Conservation (phyloP, 192 early-diverging fungal species). For the Entrophospora sp. region DNA sequence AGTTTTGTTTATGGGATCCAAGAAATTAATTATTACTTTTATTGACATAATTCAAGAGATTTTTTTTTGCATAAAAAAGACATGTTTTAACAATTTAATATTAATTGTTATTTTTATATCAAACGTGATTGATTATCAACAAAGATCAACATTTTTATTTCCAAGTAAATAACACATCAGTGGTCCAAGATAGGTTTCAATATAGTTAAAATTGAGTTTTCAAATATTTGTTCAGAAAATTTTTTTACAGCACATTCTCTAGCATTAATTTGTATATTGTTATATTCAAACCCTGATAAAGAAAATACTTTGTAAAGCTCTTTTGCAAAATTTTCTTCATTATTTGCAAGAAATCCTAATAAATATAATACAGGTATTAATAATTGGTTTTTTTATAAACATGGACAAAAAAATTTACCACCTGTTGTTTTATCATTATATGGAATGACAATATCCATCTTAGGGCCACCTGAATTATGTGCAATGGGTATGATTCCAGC, state of each 20-base stretch:
- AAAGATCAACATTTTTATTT: no score
- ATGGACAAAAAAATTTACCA: no score
- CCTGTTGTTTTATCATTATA: conserved; percentile 32
- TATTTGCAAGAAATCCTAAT: conserved; percentile 55
- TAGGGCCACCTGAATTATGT: conserved; percentile 80
- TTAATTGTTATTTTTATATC: no score
- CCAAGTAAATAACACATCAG: no score
- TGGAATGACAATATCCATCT: conserved; percentile 69
- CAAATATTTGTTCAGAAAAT: conserved; percentile 60
- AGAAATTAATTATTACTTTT: neutral
- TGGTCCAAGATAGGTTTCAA: no score
- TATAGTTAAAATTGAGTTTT: neutral
- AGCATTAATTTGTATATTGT: conserved; percentile 50
- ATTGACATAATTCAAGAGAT: neutral
- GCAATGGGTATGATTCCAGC: conserved; percentile 74
- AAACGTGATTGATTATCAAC: no score
- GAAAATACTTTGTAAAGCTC: conserved; percentile 39
- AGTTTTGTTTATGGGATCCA: neutral
- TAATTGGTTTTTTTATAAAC: no score
- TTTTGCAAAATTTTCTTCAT: conserved; percentile 57
- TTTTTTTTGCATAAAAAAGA: no score
- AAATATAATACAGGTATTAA: conserved; percentile 17
- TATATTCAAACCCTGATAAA: conserved; percentile 31
- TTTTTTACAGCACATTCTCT: conserved; percentile 49
- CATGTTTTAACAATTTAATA: no score